Conservation (phyloP, 441 rosid genomes). For the Corymbia citriodora region DNA sequence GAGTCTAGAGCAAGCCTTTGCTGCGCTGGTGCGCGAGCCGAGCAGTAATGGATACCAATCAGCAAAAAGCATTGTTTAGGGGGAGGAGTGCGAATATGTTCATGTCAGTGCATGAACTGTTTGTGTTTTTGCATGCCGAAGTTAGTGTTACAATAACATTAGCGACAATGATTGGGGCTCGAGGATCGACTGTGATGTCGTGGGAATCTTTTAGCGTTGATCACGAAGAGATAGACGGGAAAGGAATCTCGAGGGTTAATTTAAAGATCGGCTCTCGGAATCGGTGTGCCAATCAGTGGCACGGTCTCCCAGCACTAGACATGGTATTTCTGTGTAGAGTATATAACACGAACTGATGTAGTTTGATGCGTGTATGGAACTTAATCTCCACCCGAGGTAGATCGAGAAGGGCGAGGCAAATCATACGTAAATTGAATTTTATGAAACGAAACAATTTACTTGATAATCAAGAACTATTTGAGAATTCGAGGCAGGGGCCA, state of each 20-base stretch:
- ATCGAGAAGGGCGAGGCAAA: not conserved
- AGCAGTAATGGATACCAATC: too few species aligned
- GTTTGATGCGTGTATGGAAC: not conserved
- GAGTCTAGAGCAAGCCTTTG: not conserved
- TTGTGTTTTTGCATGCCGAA: not conserved
- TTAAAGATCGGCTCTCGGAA: not conserved
- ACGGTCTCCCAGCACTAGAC: not conserved
- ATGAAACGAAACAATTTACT: not conserved
- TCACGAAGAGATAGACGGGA: not conserved
- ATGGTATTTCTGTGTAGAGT: not conserved
- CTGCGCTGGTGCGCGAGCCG: not conserved
- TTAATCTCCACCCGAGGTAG: not conserved
- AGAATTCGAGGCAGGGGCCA: not conserved
- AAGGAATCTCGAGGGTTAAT: not conserved
- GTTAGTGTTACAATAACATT: not conserved
- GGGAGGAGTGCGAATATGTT: not conserved
- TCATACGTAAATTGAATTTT: not conserved
- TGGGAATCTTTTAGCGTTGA: not conserved
- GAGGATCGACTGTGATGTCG: not conserved
- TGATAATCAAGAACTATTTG: not conserved
- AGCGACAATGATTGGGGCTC: not conserved
- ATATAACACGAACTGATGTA: not conserved
- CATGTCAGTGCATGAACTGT: not conserved
- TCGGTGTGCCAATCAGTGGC: not conserved
- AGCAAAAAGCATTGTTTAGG: not conserved